Conservation (phyloP, 2,329 filamentous ascomycete genomes). For the Alternaria ethzedia region DNA sequence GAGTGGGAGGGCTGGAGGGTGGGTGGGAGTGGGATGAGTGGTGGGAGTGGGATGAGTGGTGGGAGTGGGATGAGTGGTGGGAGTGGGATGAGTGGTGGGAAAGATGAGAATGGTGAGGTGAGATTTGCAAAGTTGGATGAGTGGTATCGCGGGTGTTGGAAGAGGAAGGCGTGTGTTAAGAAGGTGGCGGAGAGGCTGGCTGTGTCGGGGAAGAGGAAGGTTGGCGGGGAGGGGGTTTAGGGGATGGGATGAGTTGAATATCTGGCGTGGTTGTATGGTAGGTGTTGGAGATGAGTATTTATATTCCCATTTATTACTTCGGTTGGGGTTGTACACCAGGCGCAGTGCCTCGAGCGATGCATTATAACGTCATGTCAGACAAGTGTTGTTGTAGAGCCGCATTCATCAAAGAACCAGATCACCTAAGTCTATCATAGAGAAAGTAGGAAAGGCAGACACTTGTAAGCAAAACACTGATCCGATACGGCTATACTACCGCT, state of each 20-base stretch:
- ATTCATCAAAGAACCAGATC: neutral
- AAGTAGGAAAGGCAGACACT: neutral
- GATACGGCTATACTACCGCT: neutral
- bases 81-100: too few relatives aligned
- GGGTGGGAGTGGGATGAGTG: too few relatives aligned
- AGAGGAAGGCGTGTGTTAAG: constrained; percentile 39
- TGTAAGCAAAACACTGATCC: neutral
- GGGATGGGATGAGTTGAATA: too few relatives aligned
- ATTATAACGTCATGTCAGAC: too few relatives aligned
- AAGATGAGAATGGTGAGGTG: neutral
- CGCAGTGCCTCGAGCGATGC: too few relatives aligned
- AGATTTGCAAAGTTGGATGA: constrained; percentile 25
- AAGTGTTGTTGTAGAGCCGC: neutral
- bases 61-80: too few relatives aligned
- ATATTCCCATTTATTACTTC: too few relatives aligned
- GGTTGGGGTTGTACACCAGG: too few relatives aligned
- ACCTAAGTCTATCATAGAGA: neutral
- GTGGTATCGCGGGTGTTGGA: constrained; percentile 40
- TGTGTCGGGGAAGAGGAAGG: neutral
- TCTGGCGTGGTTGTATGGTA: too few relatives aligned
- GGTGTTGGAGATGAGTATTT: too few relatives aligned
- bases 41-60: too few relatives aligned
- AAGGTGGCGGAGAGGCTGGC: constrained; percentile 4
- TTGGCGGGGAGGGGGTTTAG: neutral
- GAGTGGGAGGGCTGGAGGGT: constrained; percentile 29